phyloP scores from a whole-genome alignment of 441 rosid genomes.

The Populus hybrid region DNA sequence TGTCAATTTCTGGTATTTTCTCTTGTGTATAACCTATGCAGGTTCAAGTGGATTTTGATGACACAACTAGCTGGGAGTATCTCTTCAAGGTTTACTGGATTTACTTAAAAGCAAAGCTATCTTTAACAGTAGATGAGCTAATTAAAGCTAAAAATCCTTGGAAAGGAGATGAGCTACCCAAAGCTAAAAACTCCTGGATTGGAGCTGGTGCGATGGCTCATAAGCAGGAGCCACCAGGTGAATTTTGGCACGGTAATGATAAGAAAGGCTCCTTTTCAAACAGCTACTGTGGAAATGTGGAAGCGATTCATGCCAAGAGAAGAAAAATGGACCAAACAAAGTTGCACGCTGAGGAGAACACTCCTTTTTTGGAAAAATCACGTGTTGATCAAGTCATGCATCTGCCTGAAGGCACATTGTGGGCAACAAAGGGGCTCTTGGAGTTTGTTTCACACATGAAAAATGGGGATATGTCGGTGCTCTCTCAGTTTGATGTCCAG shows the following conservation, averaged over 20 bases:
- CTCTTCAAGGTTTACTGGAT: conserved; percentile 96
- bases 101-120: conserved; percentile 64
- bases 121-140: conserved; percentile 70
- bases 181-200: conserved; percentile 58
- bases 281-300: conserved; percentile 35
- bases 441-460: conserved; percentile 83
- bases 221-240: conserved; percentile 29
- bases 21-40: conserved; percentile 29
- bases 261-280: conserved; percentile 32
- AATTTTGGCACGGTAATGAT: conserved; percentile 28
- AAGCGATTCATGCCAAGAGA: conserved; percentile 43
- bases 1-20: conserved; percentile 1
- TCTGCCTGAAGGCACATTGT: conserved; percentile 41
- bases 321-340: conserved; percentile 46
- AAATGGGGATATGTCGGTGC: conserved; percentile 57
- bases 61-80: conserved; percentile 97
- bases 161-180: conserved; percentile 32
- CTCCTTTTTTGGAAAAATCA: conserved; percentile 23
- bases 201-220: conserved; percentile 35
- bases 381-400: conserved; percentile 30
- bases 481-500: conserved; percentile 75
- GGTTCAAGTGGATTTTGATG: conserved; percentile 99
- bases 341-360: conserved; percentile 26
- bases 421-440: conserved; percentile 90
- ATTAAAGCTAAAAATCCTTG: conserved; percentile 51